A percentile compares a stretch with the other conserved stretches of the same genome.
Evolutionary conservation across 139 green algal species (phyloP).

Genomic region (Micractinium conductrix): DNA sequence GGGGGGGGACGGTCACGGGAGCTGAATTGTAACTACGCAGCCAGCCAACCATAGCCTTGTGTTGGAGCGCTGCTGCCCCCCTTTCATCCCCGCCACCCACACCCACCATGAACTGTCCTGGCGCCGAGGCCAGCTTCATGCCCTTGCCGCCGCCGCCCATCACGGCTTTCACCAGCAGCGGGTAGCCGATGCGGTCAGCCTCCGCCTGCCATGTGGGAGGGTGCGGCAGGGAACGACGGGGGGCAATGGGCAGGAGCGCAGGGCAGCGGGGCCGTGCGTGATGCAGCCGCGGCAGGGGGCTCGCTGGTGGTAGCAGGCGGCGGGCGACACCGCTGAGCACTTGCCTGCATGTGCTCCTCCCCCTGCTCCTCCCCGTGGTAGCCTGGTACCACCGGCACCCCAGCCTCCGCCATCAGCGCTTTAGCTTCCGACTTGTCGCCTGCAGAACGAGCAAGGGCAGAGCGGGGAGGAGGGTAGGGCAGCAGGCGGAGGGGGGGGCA

Average conservation of each 20-base stretch:
- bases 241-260: neutral
- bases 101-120: neutral
- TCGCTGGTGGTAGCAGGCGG: too few relatives aligned
- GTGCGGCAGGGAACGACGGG: neutral
- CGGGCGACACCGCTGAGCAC: too few relatives aligned
- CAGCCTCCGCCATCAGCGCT: slow-evolving; percentile 74
- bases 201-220: slow-evolving; percentile 55
- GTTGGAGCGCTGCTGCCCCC: too few relatives aligned
- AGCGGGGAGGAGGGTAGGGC: too few relatives aligned
- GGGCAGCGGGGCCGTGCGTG: too few relatives aligned
- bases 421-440: slow-evolving; percentile 84
- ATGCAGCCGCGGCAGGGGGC: too few relatives aligned
- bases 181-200: slow-evolving; percentile 73
- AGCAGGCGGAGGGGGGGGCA: neutral
- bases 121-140: slow-evolving; percentile 83
- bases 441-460: slow-evolving; percentile 6
- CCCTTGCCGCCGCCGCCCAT: slow-evolving; percentile 90
- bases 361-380: slow-evolving; percentile 84
- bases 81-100: neutral
- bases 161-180: slow-evolving; percentile 88
- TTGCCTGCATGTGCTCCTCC: slow-evolving; percentile 39
- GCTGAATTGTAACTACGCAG: too few relatives aligned
- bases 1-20: too few relatives aligned
- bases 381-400: slow-evolving; percentile 87
- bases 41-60: too few relatives aligned